A percentile compares a stretch with the other conserved stretches of the same genome.
Evolutionary conservation across 1,284 basidiomycete species (phyloP).

Genomic region (Irpex sp.): DNA sequence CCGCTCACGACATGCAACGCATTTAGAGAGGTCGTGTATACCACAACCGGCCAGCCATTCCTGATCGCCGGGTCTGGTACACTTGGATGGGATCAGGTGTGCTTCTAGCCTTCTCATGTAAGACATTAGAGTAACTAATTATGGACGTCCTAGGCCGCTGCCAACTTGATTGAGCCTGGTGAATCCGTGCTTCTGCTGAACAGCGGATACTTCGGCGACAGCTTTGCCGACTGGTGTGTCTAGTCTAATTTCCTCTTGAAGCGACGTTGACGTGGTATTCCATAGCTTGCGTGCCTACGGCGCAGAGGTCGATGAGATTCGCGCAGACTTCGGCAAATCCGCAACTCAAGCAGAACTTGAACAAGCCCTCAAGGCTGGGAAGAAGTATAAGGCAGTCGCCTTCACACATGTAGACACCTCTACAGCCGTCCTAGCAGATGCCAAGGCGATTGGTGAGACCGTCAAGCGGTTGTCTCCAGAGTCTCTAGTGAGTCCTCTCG

Average conservation of each 20-base stretch:
- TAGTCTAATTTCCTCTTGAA: background rate
- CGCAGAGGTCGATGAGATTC: slow-evolving; percentile 84
- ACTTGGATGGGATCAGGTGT: slow-evolving; percentile 86
- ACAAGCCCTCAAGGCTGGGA: slow-evolving; percentile 64
- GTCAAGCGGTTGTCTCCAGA: slow-evolving; percentile 82
- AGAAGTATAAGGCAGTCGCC: slow-evolving; percentile 89
- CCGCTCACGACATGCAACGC: background rate
- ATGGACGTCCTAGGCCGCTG: slow-evolving; percentile 50
- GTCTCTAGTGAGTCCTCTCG: slow-evolving; percentile 57
- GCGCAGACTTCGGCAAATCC: slow-evolving; percentile 78
- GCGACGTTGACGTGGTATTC: background rate
- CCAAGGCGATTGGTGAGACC: slow-evolving; percentile 73
- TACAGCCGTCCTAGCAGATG: slow-evolving; percentile 86
- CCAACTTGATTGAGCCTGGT: slow-evolving; percentile 80
- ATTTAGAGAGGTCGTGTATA: slow-evolving; percentile 69
- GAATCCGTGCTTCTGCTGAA: slow-evolving; percentile 82
- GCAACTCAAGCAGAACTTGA: slow-evolving; percentile 66
- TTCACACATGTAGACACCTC: slow-evolving; percentile 96
- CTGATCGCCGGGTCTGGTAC: slow-evolving; percentile 94
- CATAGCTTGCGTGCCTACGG: slow-evolving; percentile 84
- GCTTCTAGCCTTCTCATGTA: slow-evolving; percentile 7
- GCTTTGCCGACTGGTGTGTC: slow-evolving; percentile 76
- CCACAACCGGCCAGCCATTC: slow-evolving; percentile 80
- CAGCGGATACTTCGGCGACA: slow-evolving; percentile 88
- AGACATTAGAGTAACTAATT: background rate